Percentiles rank a stretch among this genome's conserved stretches.
These are phyloP conservation scores for Phytophthora meadii DNA, from an alignment of 352 stramenopile genomes.

Conservation along the genomic window DNA sequence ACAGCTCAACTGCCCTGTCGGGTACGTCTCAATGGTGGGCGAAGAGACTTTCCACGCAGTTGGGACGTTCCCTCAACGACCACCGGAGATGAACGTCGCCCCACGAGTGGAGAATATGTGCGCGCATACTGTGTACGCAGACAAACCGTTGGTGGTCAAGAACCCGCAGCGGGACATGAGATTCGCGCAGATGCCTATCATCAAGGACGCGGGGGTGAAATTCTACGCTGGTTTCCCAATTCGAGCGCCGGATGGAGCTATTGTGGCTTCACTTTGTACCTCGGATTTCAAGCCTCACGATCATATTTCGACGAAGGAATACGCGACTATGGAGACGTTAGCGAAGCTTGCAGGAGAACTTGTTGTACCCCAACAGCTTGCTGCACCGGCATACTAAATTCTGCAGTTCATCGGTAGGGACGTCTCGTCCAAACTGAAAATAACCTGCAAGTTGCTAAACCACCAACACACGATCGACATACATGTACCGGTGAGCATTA, in stretches of 20 bases:
- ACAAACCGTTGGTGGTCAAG: slow-evolving; percentile 62
- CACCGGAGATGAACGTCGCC: slow-evolving; percentile 34
- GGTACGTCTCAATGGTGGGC: slow-evolving; percentile 63
- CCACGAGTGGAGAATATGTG: slow-evolving; percentile 60
- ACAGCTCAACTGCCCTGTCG: slow-evolving; percentile 57
- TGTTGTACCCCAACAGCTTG: slow-evolving; percentile 34
- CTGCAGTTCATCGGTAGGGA: no score
- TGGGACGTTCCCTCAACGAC: slow-evolving; percentile 39
- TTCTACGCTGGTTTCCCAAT: slow-evolving; percentile 76
- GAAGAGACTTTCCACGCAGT: slow-evolving; percentile 50
- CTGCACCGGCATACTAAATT: slow-evolving; percentile 23
- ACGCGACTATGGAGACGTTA: slow-evolving; percentile 69
- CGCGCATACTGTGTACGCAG: slow-evolving; percentile 57
- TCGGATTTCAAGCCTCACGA: slow-evolving; percentile 52
- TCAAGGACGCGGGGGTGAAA: slow-evolving; percentile 49
- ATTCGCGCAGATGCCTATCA: slow-evolving; percentile 57
- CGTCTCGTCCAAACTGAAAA: no score
- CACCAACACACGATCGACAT: no score
- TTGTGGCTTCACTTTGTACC: slow-evolving; percentile 60
- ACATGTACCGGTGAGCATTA: no score
- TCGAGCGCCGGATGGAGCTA: slow-evolving; percentile 47
- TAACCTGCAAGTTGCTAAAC: no score
- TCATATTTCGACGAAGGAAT: slow-evolving; percentile 68
- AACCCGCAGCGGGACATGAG: slow-evolving; percentile 65
- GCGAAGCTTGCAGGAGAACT: slow-evolving; percentile 51